Conservation (phyloP, 495 filamentous ascomycete species). For the Aspergillus egyptiacus region DNA sequence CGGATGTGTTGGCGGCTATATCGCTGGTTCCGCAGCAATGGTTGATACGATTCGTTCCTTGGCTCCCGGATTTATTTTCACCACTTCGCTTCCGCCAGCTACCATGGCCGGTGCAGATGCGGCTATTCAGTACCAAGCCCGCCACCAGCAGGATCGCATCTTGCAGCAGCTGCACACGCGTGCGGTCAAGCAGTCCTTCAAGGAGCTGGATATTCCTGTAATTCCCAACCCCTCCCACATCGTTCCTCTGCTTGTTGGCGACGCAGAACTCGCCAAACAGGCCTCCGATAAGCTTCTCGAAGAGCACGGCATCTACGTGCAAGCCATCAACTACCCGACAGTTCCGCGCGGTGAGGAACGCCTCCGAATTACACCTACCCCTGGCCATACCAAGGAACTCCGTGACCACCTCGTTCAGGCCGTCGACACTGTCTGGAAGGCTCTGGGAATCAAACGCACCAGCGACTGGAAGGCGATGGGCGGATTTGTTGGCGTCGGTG, state of each 20-base stretch:
- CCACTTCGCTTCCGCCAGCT: conserved; percentile 88
- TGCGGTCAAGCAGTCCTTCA: conserved; percentile 76
- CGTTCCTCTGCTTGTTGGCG: conserved; percentile 86
- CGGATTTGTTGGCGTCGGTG: conserved; percentile 89
- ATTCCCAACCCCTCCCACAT: conserved; percentile 98
- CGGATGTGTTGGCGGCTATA: conserved; percentile 96
- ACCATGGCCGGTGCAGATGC: conserved; percentile 92
- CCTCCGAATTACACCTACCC: conserved; percentile 90
- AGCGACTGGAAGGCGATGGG: conserved; percentile 86
- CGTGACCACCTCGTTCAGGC: conserved; percentile 81
- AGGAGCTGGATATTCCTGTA: conserved; percentile 81
- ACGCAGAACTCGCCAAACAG: conserved; percentile 85
- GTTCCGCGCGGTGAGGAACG: conserved; percentile 95
- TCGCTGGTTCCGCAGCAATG: conserved; percentile 80
- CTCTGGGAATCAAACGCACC: conserved; percentile 84
- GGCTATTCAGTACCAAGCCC: conserved; percentile 88
- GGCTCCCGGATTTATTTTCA: conserved; percentile 98
- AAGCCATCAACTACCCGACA: conserved; percentile 98
- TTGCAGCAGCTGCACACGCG: conserved; percentile 95
- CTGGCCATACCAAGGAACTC: conserved; percentile 76
- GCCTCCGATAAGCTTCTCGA: conserved; percentile 84
- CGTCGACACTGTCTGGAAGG: conserved; percentile 77
- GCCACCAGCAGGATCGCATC: conserved; percentile 71
- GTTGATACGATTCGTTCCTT: conserved; percentile 95
- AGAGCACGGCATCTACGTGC: conserved; percentile 89